Conservation (phyloP, 805 yeast species). For the Barnettozyma salicaria region DNA sequence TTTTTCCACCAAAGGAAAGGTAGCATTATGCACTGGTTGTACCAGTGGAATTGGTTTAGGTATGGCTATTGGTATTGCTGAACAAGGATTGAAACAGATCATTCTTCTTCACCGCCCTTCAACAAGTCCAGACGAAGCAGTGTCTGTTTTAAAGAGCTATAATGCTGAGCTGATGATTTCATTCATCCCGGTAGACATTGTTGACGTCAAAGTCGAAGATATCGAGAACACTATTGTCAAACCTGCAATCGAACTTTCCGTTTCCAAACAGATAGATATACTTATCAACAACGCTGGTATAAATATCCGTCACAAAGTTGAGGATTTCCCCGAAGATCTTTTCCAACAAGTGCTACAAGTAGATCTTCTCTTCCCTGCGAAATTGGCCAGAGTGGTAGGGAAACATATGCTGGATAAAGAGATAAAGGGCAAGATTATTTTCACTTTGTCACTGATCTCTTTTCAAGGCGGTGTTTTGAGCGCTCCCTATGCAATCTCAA, state of each 20-base stretch:
- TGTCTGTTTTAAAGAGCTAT: constrained; percentile 46
- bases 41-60: constrained; percentile 78
- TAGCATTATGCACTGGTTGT: constrained; percentile 77
- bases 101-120: constrained; percentile 32
- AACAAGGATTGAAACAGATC: constrained; percentile 83
- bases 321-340: constrained; percentile 27
- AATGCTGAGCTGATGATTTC: constrained; percentile 36
- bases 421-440: constrained; percentile 60
- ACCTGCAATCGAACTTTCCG: constrained; percentile 50
- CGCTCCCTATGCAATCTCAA: constrained; percentile 79
- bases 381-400: constrained; percentile 72
- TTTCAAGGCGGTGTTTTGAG: constrained; percentile 20
- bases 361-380: constrained; percentile 73
- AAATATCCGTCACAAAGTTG: constrained; percentile 59
- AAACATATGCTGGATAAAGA: constrained; percentile 48
- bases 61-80: constrained; percentile 75
- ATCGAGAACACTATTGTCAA: constrained; percentile 24
- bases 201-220: too few species aligned
- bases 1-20: constrained; percentile 79
- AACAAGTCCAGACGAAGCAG: constrained; percentile 32
- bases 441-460: constrained; percentile 69
- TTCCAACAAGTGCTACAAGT: constrained; percentile 59
- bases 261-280: constrained; percentile 59
- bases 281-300: constrained; percentile 88
- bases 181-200: too few species aligned